Conservation (phyloP, 176 grass and related monocot genomes). For the Carex pumila region DNA sequence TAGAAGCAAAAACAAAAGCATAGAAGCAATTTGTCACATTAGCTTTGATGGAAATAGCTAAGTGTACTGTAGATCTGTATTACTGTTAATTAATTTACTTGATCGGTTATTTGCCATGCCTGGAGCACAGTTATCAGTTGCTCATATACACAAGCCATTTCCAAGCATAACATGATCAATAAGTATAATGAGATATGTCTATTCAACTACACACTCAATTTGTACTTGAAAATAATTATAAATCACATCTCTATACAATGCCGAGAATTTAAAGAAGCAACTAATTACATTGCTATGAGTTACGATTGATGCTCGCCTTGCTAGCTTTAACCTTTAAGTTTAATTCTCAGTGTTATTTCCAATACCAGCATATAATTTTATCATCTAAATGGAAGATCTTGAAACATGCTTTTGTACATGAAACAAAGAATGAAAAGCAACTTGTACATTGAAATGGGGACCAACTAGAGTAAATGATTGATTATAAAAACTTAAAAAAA, state of each 20-base stretch:
- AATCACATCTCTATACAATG: not conserved
- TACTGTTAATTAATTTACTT: not conserved
- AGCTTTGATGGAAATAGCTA: not conserved
- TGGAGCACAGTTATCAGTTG: not conserved
- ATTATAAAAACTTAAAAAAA: not conserved
- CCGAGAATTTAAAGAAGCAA: not conserved
- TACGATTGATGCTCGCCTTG: not conserved
- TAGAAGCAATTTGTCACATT: not conserved
- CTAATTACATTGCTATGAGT: not conserved
- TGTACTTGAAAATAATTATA: not conserved
- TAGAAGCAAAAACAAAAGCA: not conserved
- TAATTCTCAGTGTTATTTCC: not conserved
- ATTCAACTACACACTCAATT: not conserved
- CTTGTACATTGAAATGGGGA: not conserved
- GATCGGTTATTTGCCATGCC: not conserved
- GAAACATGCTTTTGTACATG: not conserved
- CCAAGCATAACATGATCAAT: not conserved
- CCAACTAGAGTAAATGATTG: not conserved
- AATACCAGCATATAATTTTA: not conserved
- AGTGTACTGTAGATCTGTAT: not conserved
- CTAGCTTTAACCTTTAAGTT: not conserved
- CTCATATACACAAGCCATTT: not conserved
- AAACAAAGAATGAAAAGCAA: not conserved
- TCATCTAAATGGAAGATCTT: not conserved
- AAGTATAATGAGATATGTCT: not conserved